phyloP scores from a whole-genome alignment of 371 early-diverging fungal genomes.

The Basidiobolus meristosporus region DNA sequence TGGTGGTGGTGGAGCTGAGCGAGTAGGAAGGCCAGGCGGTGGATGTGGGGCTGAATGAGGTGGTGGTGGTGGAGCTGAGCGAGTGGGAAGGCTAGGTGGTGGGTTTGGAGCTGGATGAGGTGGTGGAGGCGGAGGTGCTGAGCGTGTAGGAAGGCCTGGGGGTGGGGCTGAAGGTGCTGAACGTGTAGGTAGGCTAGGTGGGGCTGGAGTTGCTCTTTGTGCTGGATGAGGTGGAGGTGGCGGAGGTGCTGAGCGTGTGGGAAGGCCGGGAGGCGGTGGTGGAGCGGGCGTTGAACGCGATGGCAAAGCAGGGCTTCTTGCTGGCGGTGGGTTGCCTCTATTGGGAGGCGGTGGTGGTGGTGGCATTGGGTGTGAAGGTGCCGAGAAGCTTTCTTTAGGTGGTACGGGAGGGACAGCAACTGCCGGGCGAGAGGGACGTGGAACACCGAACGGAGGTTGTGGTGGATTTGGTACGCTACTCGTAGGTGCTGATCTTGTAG shows the following conservation, averaged over 20 bases:
- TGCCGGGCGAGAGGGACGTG: conserved; percentile 1
- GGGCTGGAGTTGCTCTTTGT: conserved; percentile 8
- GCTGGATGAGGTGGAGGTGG: conserved; percentile 11
- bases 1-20: conserved; percentile 12
- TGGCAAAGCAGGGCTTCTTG: conserved; percentile 4
- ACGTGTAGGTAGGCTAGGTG: conserved; percentile 6
- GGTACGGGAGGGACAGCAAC: conserved; percentile 2
- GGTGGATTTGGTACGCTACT: conserved; percentile 7
- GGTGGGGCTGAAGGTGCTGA: conserved; percentile 10
- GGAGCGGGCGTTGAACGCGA: conserved; percentile 7
- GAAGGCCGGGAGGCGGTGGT: conserved; percentile 7
- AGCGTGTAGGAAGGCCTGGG: neutral
- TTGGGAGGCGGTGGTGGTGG: conserved; percentile 11
- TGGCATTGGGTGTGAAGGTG: neutral
- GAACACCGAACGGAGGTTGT: conserved; percentile 5
- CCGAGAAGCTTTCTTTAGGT: conserved; percentile 4
- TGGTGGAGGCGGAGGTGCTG: conserved; percentile 7
- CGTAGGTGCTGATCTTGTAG: conserved; percentile 6
- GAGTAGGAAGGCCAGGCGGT: conserved; percentile 8
- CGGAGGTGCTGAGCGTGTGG: conserved; percentile 1
- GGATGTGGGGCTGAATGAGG: conserved; percentile 9
- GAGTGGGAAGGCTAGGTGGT: conserved; percentile 8
- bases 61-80: conserved; percentile 8
- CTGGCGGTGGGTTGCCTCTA: conserved; percentile 9
- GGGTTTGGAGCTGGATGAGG: conserved; percentile 9